Percentiles rank a stretch among this genome's conserved stretches.
Evolutionary conservation across 176 grass and related monocot genomes (phyloP).

Genomic region (Otatea glauca): DNA sequence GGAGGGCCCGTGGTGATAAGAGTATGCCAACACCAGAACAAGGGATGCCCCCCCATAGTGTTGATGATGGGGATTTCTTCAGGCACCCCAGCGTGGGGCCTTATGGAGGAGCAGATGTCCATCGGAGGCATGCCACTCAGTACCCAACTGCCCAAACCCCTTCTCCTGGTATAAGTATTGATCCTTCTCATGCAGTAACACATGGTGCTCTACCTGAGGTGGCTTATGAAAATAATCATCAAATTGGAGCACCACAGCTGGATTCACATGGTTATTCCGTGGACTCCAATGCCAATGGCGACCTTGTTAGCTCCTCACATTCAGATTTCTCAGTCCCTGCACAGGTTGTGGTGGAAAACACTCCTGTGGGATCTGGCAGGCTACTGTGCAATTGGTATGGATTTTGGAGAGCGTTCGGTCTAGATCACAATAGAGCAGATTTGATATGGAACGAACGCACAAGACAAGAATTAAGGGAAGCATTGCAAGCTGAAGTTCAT

Average conservation of each 20-base stretch:
- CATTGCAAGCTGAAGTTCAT: slow-evolving; percentile 97
- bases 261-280: slow-evolving; percentile 59
- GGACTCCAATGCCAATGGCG: slow-evolving; percentile 59
- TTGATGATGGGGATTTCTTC: slow-evolving; percentile 62
- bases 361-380: slow-evolving; percentile 97
- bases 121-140: slow-evolving; percentile 56
- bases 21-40: slow-evolving; percentile 62
- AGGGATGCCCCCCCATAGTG: slow-evolving; percentile 46
- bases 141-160: slow-evolving; percentile 44
- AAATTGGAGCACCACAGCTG: slow-evolving; percentile 44
- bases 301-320: slow-evolving; percentile 62
- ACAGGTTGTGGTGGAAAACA: slow-evolving; percentile 96
- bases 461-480: slow-evolving; percentile 91
- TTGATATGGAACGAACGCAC: slow-evolving; percentile 98
- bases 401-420: slow-evolving; percentile 89
- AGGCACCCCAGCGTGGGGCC: slow-evolving; percentile 39
- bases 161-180: slow-evolving; percentile 49
- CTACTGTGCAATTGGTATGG: slow-evolving; percentile 96
- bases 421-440: slow-evolving; percentile 98
- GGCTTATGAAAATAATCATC: slow-evolving; percentile 56
- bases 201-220: slow-evolving; percentile 47
- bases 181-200: slow-evolving; percentile 56
- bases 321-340: slow-evolving; percentile 86
- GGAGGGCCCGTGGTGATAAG: slow-evolving; percentile 61
- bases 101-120: slow-evolving; percentile 54